Evolutionary conservation across 768 basidiomycete species (phyloP).

Genomic region (Hygrocybe punicea): DNA sequence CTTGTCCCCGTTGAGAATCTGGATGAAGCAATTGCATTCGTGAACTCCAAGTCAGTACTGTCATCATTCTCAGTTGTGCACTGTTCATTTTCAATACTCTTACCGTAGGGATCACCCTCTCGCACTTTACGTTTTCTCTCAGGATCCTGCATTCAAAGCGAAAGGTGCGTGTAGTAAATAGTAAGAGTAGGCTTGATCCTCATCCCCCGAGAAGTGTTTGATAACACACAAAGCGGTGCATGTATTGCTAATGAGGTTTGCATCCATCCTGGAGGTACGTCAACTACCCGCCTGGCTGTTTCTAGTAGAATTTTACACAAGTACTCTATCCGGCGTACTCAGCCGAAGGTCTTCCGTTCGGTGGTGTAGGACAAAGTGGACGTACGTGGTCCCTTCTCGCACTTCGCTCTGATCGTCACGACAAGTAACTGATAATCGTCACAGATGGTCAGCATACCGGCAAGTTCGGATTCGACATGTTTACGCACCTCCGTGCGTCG

Average conservation of each 20-base stretch:
- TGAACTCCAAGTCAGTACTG: slow-evolving; percentile 52
- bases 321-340: not conserved
- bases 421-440: not conserved
- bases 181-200: no score
- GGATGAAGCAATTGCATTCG: slow-evolving; percentile 67
- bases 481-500: slow-evolving; percentile 69
- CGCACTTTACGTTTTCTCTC: slow-evolving; percentile 72
- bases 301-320: no score
- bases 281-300: no score
- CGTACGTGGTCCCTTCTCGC: slow-evolving; percentile 48
- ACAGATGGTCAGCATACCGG: slow-evolving; percentile 70
- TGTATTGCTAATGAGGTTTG: slow-evolving; percentile 67
- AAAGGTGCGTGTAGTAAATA: no score
- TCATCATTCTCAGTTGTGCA: not conserved
- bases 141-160: slow-evolving; percentile 53
- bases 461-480: slow-evolving; percentile 71
- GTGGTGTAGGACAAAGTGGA: slow-evolving; percentile 70
- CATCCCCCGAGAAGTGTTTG: slow-evolving; percentile 49
- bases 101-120: slow-evolving; percentile 63
- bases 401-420: not conserved
- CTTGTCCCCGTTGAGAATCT: slow-evolving; percentile 67
- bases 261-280: slow-evolving; percentile 57
- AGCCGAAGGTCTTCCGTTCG: slow-evolving; percentile 69
- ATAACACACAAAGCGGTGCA: slow-evolving; percentile 68
- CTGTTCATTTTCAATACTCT: not conserved